Evolutionary conservation across 2,329 filamentous ascomycete species (phyloP).

Genomic region (Seiridium unicorne): DNA sequence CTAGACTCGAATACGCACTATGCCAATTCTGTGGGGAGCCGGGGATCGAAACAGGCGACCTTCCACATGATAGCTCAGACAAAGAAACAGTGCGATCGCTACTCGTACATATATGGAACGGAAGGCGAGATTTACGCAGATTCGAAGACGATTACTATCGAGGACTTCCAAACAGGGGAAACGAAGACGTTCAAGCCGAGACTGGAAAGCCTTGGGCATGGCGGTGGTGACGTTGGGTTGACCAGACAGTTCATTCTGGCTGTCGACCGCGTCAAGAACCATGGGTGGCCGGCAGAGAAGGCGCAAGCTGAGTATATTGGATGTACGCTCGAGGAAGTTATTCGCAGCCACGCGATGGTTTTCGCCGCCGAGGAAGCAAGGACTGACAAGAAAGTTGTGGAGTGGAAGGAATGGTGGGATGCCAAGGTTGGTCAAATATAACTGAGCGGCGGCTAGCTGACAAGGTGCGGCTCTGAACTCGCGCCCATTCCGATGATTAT

Average conservation of each 20-base stretch:
- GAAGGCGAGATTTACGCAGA: slow-evolving; percentile 86
- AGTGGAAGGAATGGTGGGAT: slow-evolving; percentile 77
- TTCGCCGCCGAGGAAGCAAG: slow-evolving; percentile 93
- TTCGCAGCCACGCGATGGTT: slow-evolving; percentile 88
- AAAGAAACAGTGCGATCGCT: slow-evolving; percentile 80
- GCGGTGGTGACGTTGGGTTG: slow-evolving; percentile 78
- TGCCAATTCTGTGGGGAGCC: slow-evolving; percentile 29
- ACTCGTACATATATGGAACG: slow-evolving; percentile 83
- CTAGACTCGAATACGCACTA: slow-evolving; percentile 19
- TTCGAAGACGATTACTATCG: slow-evolving; percentile 70
- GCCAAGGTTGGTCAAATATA: slow-evolving; percentile 39
- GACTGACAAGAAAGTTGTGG: slow-evolving; percentile 64
- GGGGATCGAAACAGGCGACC: slow-evolving; percentile 77
- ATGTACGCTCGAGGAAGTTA: slow-evolving; percentile 79
- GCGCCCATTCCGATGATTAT: too few relatives aligned
- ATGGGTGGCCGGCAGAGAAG: slow-evolving; percentile 60
- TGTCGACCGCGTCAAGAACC: slow-evolving; percentile 74
- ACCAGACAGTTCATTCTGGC: slow-evolving; percentile 81
- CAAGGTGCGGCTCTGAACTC: too few relatives aligned
- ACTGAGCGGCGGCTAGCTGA: not conserved
- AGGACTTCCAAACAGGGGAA: slow-evolving; percentile 64
- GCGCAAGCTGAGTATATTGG: slow-evolving; percentile 78
- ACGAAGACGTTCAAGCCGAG: slow-evolving; percentile 59
- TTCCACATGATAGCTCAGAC: slow-evolving; percentile 96
- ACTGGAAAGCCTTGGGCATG: slow-evolving; percentile 60